phyloP scores from a whole-genome alignment of 192 early-diverging fungal species.

The Helicostylum pulchrum region DNA sequence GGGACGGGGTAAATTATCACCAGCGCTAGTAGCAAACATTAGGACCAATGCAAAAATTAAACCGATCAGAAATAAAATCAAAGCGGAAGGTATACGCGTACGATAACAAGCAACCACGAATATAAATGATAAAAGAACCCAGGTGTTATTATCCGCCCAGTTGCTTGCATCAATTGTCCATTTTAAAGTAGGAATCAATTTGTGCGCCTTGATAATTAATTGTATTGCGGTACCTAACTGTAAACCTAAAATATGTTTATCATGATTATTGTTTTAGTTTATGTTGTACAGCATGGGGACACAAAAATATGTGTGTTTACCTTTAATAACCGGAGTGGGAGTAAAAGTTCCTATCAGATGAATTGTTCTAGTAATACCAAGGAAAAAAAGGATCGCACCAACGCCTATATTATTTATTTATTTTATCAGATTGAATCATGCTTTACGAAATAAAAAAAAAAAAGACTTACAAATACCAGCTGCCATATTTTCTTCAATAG shows the following conservation, averaged over 20 bases:
- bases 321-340: conserved; percentile 71
- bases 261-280: neutral
- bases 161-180: conserved; percentile 55
- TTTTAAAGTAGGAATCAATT: conserved; percentile 48
- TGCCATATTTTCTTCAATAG: conserved; percentile 65
- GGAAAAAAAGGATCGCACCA: conserved; percentile 57
- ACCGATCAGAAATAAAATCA: conserved; percentile 72
- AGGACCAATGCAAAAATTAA: conserved; percentile 63
- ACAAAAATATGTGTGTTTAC: conserved; percentile 24
- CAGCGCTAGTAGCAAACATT: conserved; percentile 32
- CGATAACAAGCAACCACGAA: conserved; percentile 68
- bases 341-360: conserved; percentile 64
- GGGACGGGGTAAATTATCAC: conserved; percentile 29
- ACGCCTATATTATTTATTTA: conserved; percentile 43
- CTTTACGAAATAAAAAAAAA: neutral
- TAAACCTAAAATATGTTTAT: conserved; percentile 34
- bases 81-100: conserved; percentile 61
- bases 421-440: neutral
- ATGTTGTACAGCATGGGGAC: neutral
- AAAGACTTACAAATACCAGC: conserved; percentile 49
- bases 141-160: conserved; percentile 73
- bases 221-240: conserved; percentile 76
- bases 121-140: conserved; percentile 66
- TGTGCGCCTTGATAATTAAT: conserved; percentile 66
- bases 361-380: conserved; percentile 70